Evolutionary conservation across 306 rosid genomes (phyloP), one percentile per base, ranked within the genome.

Genomic region (Sicyos edulis): DNA sequence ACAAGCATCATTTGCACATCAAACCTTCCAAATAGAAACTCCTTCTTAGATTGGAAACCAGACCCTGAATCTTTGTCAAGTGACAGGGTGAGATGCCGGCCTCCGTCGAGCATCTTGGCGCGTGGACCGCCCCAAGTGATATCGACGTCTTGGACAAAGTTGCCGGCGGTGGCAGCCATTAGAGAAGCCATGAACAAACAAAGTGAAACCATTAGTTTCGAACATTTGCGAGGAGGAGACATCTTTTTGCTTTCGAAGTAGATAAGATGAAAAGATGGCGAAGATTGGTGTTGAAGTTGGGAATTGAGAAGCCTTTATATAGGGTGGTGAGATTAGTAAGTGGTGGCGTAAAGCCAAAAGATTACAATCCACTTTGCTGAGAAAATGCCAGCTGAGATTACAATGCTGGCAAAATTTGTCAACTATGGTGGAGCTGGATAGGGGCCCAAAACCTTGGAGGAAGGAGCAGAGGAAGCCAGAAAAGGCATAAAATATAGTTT

Each of bases 51-150:
- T 50, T 80, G 70, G 49, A 92, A 88, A 61, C 98, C 98, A 17
- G 96, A 92, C 13, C 98, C 96, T 29, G 96, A 92, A 68, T 53
- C 76, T 75, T 76, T 79, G 82, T 92, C 98, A 2, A 92, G 91
- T 5, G 86, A 79, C 12, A 90, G 92, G 6, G 88, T 85, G 11
- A 92, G 89, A 78, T 77, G 81, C 21, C 86, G 83, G n/a, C 96
- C 96, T 17, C 86, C 83, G 6, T 78, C 58, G 20, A 78, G 84
- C 66, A 88, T 82, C 79, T 84, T 78, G 52, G 80, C 96, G 15
- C 91, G 91, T 4, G 73, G 50, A 19, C 29, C 91, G 52, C 96
- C 96, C 81, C 87, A 92, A 11, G 89, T 85, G 19, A 90, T 53
- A 21, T 88, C 91, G 17, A 88, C 73, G 73, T 89, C 89, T 65